A percentile compares a stretch with the other conserved stretches of the same genome.
Conservation (phyloP, 768 basidiomycete species). For the Lactarius hengduanensis region DNA sequence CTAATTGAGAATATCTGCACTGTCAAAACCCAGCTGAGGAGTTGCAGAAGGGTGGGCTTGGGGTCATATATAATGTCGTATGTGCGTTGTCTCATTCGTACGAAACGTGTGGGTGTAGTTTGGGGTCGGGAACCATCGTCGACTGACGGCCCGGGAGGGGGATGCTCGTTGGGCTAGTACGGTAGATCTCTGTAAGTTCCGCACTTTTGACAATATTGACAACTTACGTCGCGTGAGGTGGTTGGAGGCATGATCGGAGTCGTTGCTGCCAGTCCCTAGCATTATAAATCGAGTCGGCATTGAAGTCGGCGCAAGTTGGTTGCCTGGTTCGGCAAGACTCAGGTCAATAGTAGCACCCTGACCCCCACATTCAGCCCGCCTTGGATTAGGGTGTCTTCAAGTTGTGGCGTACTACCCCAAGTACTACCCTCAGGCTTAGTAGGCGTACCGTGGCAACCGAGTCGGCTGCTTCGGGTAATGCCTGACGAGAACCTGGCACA, state of each 20-base stretch:
- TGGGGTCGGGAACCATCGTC: background rate
- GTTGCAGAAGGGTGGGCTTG: constrained; percentile 4
- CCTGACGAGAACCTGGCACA: too few relatives aligned
- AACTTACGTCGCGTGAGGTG: constrained; percentile 6
- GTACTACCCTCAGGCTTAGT: too few relatives aligned
- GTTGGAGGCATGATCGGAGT: constrained; percentile 7
- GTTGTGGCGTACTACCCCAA: too few relatives aligned
- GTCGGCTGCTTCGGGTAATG: too few relatives aligned
- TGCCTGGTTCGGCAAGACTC: background rate
- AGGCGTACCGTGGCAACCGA: too few relatives aligned
- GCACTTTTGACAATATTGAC: background rate
- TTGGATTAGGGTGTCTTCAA: too few relatives aligned
- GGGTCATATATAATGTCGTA: background rate
- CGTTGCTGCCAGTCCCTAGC: background rate
- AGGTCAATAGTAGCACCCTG: too few relatives aligned
- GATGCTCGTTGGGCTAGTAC: background rate
- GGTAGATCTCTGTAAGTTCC: background rate
- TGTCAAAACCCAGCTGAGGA: constrained; percentile 14
- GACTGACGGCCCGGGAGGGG: background rate
- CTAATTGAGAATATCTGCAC: background rate
- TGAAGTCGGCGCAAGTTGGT: constrained; percentile 1
- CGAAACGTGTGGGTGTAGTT: background rate
- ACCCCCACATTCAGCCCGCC: too few relatives aligned
- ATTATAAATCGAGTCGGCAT: background rate
- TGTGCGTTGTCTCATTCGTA: background rate